These are phyloP conservation scores for Calonectria hawksworthii DNA, from an alignment of 2,329 filamentous ascomycete species.

Conservation along the genomic window DNA sequence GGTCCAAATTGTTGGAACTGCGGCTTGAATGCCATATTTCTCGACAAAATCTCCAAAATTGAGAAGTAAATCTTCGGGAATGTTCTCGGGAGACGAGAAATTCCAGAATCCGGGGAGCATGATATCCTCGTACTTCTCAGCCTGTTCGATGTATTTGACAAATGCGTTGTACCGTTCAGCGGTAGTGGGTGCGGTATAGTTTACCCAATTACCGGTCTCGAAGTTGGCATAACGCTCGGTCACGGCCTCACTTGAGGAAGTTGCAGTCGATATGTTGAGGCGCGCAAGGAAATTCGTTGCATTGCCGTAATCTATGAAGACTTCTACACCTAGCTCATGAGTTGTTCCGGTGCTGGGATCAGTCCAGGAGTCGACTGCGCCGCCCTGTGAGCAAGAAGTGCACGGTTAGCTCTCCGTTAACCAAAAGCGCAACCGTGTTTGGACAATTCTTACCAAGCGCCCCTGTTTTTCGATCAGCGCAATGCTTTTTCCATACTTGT, in stretches of 20 bases:
- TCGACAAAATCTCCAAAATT: conserved; percentile 36
- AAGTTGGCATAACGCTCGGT: conserved; percentile 27
- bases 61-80: conserved; percentile 32
- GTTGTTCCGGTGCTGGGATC: neutral
- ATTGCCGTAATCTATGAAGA: neutral
- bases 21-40: conserved; percentile 26
- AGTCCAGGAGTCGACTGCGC: conserved; percentile 30
- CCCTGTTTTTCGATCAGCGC: conserved; percentile 4
- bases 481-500: conserved; percentile 15
- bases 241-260: neutral
- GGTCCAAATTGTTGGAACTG: neutral
- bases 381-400: conserved; percentile 20
- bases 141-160: conserved; percentile 21
- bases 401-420: neutral
- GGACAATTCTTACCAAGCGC: neutral
- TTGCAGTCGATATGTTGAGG: neutral
- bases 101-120: conserved; percentile 34
- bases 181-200: conserved; percentile 25
- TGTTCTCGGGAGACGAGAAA: conserved; percentile 25
- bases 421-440: neutral
- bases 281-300: neutral
- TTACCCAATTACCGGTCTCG: conserved; percentile 17
- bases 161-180: neutral
- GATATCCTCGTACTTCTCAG: conserved; percentile 26
- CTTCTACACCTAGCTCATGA: neutral